Percentiles rank a stretch among this genome's conserved stretches.
These are phyloP conservation scores for Rhodotorula mucilaginosa DNA, from an alignment of 1,284 basidiomycete species.

Conservation along the genomic window DNA sequence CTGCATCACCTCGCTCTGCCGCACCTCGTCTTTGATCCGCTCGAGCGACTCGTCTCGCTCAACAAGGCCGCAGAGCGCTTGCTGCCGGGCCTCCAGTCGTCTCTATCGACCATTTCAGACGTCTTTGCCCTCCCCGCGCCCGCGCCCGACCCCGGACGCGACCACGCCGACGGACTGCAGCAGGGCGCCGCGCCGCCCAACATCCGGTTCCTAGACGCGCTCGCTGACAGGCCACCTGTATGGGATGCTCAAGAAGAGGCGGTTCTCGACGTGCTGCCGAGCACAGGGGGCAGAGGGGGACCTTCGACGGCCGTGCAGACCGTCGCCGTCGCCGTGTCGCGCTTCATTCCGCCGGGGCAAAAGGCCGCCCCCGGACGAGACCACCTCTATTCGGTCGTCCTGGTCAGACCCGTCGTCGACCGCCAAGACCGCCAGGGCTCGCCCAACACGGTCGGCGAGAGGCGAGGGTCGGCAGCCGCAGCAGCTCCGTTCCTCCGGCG, in stretches of 20 bases:
- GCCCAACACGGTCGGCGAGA: background rate
- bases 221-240: no score
- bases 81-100: background rate
- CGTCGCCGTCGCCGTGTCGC: background rate
- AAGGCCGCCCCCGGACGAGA: background rate
- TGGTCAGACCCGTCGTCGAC: background rate
- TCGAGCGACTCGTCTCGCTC: slow-evolving; percentile 15
- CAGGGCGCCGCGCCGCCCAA: no score
- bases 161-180: no score
- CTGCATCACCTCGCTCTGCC: slow-evolving; percentile 18
- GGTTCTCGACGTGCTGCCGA: no score
- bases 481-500: slow-evolving; percentile 3
- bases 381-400: background rate
- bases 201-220: no score
- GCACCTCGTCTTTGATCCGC: slow-evolving; percentile 24
- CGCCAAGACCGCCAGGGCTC: background rate
- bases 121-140: background rate
- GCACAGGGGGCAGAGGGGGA: no score
- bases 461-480: background rate
- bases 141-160: no score
- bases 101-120: background rate
- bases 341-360: background rate
- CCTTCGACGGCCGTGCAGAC: background rate
- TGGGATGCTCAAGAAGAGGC: no score
- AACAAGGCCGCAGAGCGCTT: slow-evolving; percentile 15